Base-by-base conservation (phyloP, 2,329 filamentous ascomycete genomes). In the Amauroascus verrucosus region DNA sequence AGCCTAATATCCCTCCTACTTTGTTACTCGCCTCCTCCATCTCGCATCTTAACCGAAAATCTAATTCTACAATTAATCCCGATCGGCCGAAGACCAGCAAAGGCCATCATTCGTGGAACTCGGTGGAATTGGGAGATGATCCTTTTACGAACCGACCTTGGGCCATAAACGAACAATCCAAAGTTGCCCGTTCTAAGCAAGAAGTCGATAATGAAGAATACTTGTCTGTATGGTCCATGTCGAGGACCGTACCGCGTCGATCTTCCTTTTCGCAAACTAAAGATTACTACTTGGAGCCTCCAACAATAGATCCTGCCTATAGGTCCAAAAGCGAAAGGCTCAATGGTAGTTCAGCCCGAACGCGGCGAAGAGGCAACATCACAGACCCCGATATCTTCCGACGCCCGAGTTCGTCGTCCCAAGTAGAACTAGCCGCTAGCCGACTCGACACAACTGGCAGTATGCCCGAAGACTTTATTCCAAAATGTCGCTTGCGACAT, bases 21-120 rank as follows among this genome's bases (percentile, higher is more conserved):
- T 67, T 80, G 40, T 61, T 79, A 38, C 66, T 77, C 48, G 75
- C 75, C 40, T 65, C 68, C 6, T 65, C 66, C 9, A 59, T 73
- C 35, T 63, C 59, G 5, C 58, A 56, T 14, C 41, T 41, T 7
- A 41, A 26, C n/a, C 50, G 32, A 38, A 46, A 46, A 6, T 5
- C 18, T n/a, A 26, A 38, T 28, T 20, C 32, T 16, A 7, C 22
- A 11, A 9, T 41, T 6, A 20, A 28, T n/a, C 30, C 20, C 28
- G 16, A 52, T 28, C 48, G 41, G 26, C n/a, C 32, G n/a, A 46
- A 9, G 33, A 38, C 37, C n/a, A 6, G 7, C 41, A 32, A 46
- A 32, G 24, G 24, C 4, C 13, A 46, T 30, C n/a, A 38, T 37
- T 26, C 50, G 9, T 46, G 50, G 50, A 40, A 52, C 14, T 26